phyloP scores from a whole-genome alignment of 1,284 basidiomycete species.

The Apiotrichum brassicae region DNA sequence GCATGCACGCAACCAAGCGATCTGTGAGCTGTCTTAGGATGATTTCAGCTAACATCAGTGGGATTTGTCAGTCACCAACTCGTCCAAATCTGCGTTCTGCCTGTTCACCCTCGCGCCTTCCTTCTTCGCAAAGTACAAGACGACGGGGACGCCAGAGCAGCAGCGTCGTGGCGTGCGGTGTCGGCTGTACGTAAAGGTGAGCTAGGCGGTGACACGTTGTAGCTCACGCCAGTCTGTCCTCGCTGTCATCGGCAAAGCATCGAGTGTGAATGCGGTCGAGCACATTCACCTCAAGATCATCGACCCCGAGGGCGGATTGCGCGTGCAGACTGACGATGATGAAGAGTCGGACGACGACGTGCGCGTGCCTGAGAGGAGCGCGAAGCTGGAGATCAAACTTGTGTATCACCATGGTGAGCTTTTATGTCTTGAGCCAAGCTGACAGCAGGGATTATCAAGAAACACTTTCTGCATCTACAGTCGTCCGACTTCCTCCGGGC shows the following conservation, averaged over 20 bases:
- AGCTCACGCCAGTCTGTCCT: conserved; percentile 37
- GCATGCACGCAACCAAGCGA: conserved; percentile 36
- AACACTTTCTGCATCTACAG: conserved; percentile 42
- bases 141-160: conserved; percentile 20
- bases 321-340: conserved; percentile 4
- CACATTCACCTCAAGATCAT: conserved; percentile 40
- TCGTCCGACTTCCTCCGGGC: conserved; percentile 39
- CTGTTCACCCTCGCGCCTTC: conserved; percentile 34
- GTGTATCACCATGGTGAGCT: conserved; percentile 44
- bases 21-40: conserved; percentile 18
- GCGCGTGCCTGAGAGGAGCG: conserved; percentile 5
- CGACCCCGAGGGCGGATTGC: conserved; percentile 29
- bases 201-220: conserved; percentile 1
- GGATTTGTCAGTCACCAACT: conserved; percentile 43
- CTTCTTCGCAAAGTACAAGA: conserved; percentile 39
- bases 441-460: conserved; percentile 40
- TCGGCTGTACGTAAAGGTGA: conserved; percentile 41
- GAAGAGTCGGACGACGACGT: conserved; percentile 14
- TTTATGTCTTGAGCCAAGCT: background rate
- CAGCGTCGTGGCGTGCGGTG: conserved; percentile 39
- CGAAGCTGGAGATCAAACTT: conserved; percentile 29
- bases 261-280: conserved; percentile 33
- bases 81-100: conserved; percentile 43
- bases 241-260: conserved; percentile 37
- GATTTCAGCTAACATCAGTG: conserved; percentile 24